phyloP scores from a whole-genome alignment of 2,329 filamentous ascomycete genomes.

The Exophiala sideris region DNA sequence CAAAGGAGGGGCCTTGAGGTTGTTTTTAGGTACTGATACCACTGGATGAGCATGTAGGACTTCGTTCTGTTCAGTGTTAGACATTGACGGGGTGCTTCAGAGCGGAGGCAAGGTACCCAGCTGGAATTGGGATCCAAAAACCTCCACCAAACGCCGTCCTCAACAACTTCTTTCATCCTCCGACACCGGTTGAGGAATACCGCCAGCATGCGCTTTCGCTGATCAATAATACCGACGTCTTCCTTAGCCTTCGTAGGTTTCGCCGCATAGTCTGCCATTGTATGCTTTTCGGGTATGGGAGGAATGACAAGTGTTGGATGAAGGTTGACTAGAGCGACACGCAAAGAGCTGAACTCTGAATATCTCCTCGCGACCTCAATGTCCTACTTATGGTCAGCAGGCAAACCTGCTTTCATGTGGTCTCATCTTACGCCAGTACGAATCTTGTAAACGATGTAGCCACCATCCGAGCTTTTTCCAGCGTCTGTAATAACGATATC shows the following conservation, averaged over 20 bases:
- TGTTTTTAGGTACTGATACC: conserved; percentile 86
- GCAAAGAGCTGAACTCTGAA: conserved; percentile 90
- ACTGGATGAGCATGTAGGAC: conserved; percentile 91
- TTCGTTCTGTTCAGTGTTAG: conserved; percentile 63
- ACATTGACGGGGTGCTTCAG: conserved; percentile 18
- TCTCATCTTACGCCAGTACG: conserved; percentile 70
- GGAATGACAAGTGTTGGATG: conserved; percentile 95
- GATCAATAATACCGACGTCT: conserved; percentile 92
- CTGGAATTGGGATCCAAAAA: conserved; percentile 97
- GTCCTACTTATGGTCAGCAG: conserved; percentile 57
- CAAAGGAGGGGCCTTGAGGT: conserved; percentile 90
- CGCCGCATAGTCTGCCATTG: conserved; percentile 96
- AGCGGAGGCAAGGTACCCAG: conserved; percentile 65
- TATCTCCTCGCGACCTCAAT: conserved; percentile 92
- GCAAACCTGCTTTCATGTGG: not conserved
- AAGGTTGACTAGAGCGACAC: conserved; percentile 81
- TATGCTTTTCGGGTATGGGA: conserved; percentile 97
- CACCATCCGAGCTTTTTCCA: conserved; percentile 88
- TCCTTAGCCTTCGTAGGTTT: conserved; percentile 98
- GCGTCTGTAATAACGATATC: conserved; percentile 91
- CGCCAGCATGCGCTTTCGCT: conserved; percentile 92
- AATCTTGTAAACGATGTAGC: conserved; percentile 97
- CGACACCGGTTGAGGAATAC: conserved; percentile 94
- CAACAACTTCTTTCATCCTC: conserved; percentile 84
- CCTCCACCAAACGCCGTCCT: conserved; percentile 95